A percentile compares a stretch with the other conserved stretches of the same genome.
phyloP scores from a whole-genome alignment of 768 basidiomycete genomes.

The Trametes cinnabarina region DNA sequence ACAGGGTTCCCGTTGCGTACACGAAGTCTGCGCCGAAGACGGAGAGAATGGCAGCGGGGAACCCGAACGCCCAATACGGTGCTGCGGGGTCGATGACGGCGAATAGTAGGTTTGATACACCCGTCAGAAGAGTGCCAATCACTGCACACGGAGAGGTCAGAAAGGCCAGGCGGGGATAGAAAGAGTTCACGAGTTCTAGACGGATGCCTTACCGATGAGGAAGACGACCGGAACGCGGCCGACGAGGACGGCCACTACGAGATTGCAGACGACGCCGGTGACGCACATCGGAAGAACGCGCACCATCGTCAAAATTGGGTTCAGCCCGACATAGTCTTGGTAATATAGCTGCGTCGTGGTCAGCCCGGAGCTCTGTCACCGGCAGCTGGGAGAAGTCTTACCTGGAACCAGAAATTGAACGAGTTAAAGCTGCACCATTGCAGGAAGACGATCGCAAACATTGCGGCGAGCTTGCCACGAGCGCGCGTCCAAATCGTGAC shows the following conservation, averaged over 20 bases:
- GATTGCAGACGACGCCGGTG: slow-evolving; percentile 60
- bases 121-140: slow-evolving; percentile 58
- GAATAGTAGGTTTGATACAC: slow-evolving; percentile 58
- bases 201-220: slow-evolving; percentile 48
- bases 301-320: slow-evolving; percentile 59
- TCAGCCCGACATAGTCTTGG: slow-evolving; percentile 56
- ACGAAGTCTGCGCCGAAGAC: slow-evolving; percentile 81
- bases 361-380: not conserved
- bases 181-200: not conserved
- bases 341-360: slow-evolving; percentile 55
- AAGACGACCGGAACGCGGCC: slow-evolving; percentile 52
- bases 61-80: slow-evolving; percentile 74
- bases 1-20: slow-evolving; percentile 70
- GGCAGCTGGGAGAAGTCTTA: slow-evolving; percentile 13
- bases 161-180: not conserved
- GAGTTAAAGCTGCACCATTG: slow-evolving; percentile 58
- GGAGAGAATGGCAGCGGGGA: slow-evolving; percentile 60
- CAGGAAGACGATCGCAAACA: slow-evolving; percentile 62
- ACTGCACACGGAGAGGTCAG: slow-evolving; percentile 32
- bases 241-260: slow-evolving; percentile 60
- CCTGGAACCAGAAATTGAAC: slow-evolving; percentile 54
- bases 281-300: slow-evolving; percentile 72
- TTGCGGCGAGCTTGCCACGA: slow-evolving; percentile 57
- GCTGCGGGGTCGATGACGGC: slow-evolving; percentile 57
- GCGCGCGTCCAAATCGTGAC: slow-evolving; percentile 62